phyloP scores from a whole-genome alignment of 2,329 filamentous ascomycete genomes.

The Pseudonectria foliicola region DNA sequence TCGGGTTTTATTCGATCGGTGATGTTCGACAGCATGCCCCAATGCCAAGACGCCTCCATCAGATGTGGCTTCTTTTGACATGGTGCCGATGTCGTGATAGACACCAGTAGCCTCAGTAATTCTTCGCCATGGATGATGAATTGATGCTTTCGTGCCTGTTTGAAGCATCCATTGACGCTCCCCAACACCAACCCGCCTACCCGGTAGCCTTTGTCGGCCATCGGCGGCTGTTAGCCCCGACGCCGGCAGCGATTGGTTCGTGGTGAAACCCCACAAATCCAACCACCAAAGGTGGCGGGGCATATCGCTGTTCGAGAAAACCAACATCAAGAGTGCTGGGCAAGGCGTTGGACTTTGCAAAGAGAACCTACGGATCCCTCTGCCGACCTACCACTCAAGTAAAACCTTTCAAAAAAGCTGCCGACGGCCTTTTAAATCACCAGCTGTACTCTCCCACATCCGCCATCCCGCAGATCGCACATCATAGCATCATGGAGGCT shows the following conservation, averaged over 20 bases:
- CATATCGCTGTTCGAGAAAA: conserved; percentile 11
- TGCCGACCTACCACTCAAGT: background rate
- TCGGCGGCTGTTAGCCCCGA: conserved; percentile 12
- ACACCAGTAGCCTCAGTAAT: no score
- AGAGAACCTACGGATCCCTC: background rate
- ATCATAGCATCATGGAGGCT: conserved; percentile 60
- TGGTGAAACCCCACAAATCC: conserved; percentile 19
- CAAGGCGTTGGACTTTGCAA: background rate
- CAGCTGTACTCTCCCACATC: background rate
- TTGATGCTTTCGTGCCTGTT: no score
- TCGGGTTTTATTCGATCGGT: background rate
- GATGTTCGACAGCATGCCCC: no score
- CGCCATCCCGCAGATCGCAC: conserved; percentile 3
- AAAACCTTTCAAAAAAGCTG: no score
- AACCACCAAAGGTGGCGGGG: conserved; percentile 19
- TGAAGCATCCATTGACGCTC: background rate
- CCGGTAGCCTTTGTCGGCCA: conserved; percentile 6
- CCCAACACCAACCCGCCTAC: background rate
- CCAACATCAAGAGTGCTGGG: conserved; percentile 4
- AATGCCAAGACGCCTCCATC: no score
- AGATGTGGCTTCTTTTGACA: no score
- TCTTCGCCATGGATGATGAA: no score
- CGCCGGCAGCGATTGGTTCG: conserved; percentile 3
- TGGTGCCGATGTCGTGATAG: no score
- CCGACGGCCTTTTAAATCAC: no score